phyloP scores from a whole-genome alignment of 352 stramenopile species.

The Pythium sukuiense region DNA sequence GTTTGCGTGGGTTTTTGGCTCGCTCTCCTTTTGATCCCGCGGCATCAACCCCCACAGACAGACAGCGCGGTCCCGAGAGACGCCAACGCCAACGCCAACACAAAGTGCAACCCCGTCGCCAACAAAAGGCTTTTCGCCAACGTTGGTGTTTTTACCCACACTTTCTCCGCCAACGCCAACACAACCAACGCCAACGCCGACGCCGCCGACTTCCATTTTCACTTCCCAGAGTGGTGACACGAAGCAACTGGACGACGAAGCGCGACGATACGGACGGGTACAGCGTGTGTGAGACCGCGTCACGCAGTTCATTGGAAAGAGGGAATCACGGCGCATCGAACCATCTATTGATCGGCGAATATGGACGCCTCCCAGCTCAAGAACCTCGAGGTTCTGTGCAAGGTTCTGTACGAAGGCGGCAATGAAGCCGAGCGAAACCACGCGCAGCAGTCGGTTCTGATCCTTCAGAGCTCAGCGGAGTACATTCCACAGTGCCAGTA shows the following conservation, averaged over 20 bases:
- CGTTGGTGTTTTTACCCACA: constrained; percentile 7
- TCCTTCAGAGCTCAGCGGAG: constrained; percentile 91
- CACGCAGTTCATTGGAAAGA: constrained; percentile 5
- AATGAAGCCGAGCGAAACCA: constrained; percentile 73
- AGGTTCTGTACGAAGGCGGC: constrained; percentile 72
- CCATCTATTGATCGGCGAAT: constrained; percentile 6
- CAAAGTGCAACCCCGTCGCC: constrained; percentile 23
- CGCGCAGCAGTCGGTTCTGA: constrained; percentile 82
- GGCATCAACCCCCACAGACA: constrained; percentile 19
- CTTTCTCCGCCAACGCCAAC: constrained; percentile 7
- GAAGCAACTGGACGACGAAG: not conserved
- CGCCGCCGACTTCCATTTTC: not conserved
- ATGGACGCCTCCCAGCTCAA: constrained; percentile 83
- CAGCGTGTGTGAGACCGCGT: not conserved
- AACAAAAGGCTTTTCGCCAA: constrained; percentile 1
- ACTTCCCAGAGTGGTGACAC: not conserved
- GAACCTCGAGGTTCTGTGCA: constrained; percentile 80
- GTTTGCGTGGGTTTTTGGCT: constrained; percentile 27
- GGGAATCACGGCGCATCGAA: constrained; percentile 3
- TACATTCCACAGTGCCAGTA: constrained; percentile 99
- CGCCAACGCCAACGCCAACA: constrained; percentile 18
- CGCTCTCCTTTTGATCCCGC: constrained; percentile 9
- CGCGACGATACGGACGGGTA: not conserved
- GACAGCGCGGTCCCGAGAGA: not conserved
- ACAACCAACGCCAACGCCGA: not conserved